These are phyloP conservation scores for Alternaria sp. DNA, from an alignment of 2,329 filamentous ascomycete genomes.

Conservation along the genomic window DNA sequence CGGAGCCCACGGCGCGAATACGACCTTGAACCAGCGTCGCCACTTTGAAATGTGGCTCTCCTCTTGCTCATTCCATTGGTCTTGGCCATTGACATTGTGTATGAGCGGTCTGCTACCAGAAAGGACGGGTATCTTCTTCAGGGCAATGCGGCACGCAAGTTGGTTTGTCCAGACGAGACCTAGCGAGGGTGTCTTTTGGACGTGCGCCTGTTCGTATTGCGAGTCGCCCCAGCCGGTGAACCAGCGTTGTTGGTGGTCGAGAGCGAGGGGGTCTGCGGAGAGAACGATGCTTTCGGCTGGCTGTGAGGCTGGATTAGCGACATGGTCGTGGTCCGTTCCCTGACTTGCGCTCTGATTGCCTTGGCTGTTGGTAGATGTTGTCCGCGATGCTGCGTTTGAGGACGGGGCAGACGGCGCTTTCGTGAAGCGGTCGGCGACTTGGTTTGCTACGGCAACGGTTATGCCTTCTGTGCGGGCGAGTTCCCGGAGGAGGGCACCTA, in stretches of 20 bases:
- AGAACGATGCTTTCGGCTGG: slow-evolving; percentile 36
- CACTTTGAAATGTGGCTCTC: slow-evolving; percentile 62
- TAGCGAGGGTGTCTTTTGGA: slow-evolving; percentile 80
- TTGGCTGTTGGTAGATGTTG: slow-evolving; percentile 7
- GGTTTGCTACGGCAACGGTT: slow-evolving; percentile 91
- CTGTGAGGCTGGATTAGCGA: slow-evolving; percentile 23
- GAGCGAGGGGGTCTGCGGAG: slow-evolving; percentile 65
- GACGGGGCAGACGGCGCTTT: slow-evolving; percentile 24
- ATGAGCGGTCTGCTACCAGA: slow-evolving; percentile 20
- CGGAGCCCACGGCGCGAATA: slow-evolving; percentile 80
- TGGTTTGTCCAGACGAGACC: slow-evolving; percentile 93
- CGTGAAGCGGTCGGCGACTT: slow-evolving; percentile 87
- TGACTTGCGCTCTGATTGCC: not conserved
- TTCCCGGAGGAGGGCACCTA: slow-evolving; percentile 77
- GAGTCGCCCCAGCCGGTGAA: slow-evolving; percentile 92
- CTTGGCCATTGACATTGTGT: slow-evolving; percentile 43
- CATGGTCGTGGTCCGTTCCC: slow-evolving; percentile 17
- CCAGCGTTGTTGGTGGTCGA: slow-evolving; percentile 92
- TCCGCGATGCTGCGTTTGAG: slow-evolving; percentile 37
- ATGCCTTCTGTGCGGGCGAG: slow-evolving; percentile 77
- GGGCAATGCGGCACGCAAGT: slow-evolving; percentile 78
- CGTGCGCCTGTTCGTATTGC: slow-evolving; percentile 38
- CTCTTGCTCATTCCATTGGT: slow-evolving; percentile 50
- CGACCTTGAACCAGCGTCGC: slow-evolving; percentile 83
- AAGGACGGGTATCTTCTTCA: slow-evolving; percentile 73